These are phyloP conservation scores for Cladosporium sp. DNA, from an alignment of 2,329 filamentous ascomycete species.

Conservation along the genomic window DNA sequence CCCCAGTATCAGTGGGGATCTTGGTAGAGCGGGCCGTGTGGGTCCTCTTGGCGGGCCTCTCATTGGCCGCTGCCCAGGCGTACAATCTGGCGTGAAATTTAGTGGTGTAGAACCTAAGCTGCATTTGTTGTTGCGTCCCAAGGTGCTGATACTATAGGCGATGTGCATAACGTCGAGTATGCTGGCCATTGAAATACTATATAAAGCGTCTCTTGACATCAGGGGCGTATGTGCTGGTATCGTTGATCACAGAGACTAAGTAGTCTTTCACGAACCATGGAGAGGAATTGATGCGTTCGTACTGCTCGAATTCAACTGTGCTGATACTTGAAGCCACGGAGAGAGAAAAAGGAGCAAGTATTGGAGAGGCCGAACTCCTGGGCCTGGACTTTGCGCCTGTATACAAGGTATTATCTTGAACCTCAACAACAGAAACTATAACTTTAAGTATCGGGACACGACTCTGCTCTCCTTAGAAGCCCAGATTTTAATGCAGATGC, in stretches of 20 bases:
- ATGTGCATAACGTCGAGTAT: neutral
- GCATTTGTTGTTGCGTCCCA: too few relatives aligned
- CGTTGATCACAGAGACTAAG: neutral
- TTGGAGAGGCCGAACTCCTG: too few relatives aligned
- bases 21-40: neutral
- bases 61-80: neutral
- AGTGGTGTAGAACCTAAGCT: too few relatives aligned
- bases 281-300: neutral
- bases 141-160: neutral
- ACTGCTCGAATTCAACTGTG: neutral
- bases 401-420: too few relatives aligned
- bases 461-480: too few relatives aligned
- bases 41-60: neutral
- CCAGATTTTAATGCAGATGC: too few relatives aligned
- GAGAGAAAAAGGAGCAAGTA: too few relatives aligned
- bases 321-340: too few relatives aligned
- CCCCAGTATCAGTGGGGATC: neutral
- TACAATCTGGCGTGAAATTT: too few relatives aligned
- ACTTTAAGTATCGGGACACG: too few relatives aligned
- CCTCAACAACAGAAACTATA: too few relatives aligned
- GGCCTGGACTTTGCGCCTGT: too few relatives aligned
- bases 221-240: neutral
- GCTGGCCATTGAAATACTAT: neutral
- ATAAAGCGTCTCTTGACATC: neutral
- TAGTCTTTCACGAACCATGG: neutral